These are phyloP conservation scores for Malus sylvestris DNA, from an alignment of 306 rosid genomes.

Conservation along the genomic window DNA sequence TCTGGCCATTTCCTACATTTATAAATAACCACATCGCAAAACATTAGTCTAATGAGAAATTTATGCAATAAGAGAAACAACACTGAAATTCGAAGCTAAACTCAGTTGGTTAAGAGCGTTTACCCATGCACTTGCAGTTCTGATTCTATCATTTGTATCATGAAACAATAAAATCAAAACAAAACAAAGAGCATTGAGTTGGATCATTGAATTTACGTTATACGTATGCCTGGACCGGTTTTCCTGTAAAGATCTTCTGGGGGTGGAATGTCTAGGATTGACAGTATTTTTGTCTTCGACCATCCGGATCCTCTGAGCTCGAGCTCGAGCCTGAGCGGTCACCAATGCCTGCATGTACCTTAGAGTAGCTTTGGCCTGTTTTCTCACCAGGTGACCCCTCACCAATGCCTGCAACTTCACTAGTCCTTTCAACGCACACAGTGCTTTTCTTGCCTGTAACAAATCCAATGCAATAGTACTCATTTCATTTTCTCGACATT, in stretches of 20 bases:
- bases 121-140: not conserved
- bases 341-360: conserved; percentile 91
- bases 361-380: conserved; percentile 66
- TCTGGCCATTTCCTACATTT: conserved; percentile 53
- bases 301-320: conserved; percentile 61
- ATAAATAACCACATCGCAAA: conserved; percentile 7
- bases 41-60: not conserved
- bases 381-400: conserved; percentile 89
- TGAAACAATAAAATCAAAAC: not conserved
- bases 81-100: not conserved
- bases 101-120: not conserved
- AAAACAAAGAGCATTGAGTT: not conserved
- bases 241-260: conserved; percentile 42
- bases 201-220: conserved; percentile 40
- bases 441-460: conserved; percentile 80
- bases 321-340: conserved; percentile 85
- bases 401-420: conserved; percentile 91
- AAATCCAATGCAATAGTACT: not conserved
- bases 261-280: conserved; percentile 36
- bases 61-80: not conserved
- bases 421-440: conserved; percentile 71
- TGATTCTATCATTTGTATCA: not conserved
- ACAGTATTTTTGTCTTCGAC: conserved; percentile 35
- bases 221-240: conserved; percentile 30
- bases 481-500: not conserved